Conservation (phyloP, 306 rosid species). For the Dryas octopetala region DNA sequence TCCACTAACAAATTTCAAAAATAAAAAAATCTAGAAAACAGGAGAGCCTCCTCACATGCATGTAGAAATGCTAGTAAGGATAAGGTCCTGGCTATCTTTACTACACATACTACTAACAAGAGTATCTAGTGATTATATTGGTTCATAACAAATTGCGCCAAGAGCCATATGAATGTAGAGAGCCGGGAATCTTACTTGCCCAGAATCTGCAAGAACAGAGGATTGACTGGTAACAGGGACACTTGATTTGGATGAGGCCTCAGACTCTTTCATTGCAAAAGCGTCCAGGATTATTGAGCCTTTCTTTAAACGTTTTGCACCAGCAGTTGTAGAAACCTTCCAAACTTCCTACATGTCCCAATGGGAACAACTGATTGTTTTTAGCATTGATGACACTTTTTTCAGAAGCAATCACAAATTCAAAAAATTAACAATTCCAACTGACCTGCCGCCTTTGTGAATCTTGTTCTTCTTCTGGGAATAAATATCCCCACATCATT, state of each 20-base stretch:
- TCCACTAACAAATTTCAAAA: not conserved
- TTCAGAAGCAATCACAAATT: slow-evolving; percentile 15
- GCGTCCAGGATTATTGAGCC: slow-evolving; percentile 57
- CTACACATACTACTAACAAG: not conserved
- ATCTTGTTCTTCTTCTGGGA: slow-evolving; percentile 97
- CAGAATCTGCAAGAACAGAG: slow-evolving; percentile 46
- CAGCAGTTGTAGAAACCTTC: slow-evolving; percentile 97
- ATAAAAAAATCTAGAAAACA: not conserved
- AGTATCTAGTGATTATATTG: slow-evolving; percentile 15
- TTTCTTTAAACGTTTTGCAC: slow-evolving; percentile 88
- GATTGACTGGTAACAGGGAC: slow-evolving; percentile 55
- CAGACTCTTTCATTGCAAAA: slow-evolving; percentile 64
- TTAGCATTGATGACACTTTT: slow-evolving; percentile 17
- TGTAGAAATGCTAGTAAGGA: not conserved
- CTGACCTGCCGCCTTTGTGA: slow-evolving; percentile 96
- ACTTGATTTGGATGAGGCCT: slow-evolving; percentile 58
- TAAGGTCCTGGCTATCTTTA: not conserved
- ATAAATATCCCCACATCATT: slow-evolving; percentile 98
- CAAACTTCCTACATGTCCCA: slow-evolving; percentile 75
- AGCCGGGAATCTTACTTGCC: slow-evolving; percentile 59
- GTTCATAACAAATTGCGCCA: slow-evolving; percentile 9
- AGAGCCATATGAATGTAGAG: slow-evolving; percentile 29
- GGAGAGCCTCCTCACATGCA: not conserved
- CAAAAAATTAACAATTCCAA: slow-evolving; percentile 24
- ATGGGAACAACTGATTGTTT: slow-evolving; percentile 19